These are phyloP conservation scores for Furcasterigmium sp. DNA, from an alignment of 2,329 filamentous ascomycete species.

Conservation along the genomic window DNA sequence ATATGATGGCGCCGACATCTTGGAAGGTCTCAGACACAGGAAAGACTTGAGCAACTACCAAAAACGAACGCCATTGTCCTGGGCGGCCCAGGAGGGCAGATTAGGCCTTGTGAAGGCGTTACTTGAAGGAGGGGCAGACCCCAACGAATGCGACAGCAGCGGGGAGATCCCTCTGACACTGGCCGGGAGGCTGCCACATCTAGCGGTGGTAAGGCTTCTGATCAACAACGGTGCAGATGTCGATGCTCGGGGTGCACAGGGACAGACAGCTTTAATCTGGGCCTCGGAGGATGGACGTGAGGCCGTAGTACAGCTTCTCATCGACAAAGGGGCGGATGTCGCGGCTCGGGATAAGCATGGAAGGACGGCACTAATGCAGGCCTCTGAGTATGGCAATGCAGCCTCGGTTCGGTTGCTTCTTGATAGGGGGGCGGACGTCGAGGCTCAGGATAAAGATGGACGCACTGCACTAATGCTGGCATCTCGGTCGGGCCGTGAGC, in stretches of 20 bases:
- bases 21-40: background rate
- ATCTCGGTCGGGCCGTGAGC: too few species aligned
- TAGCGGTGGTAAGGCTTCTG: conserved; percentile 11
- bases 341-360: too few species aligned
- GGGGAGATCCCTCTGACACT: conserved; percentile 11
- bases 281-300: too few species aligned
- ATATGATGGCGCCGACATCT: background rate
- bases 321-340: too few species aligned
- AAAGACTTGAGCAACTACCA: background rate
- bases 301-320: too few species aligned
- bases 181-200: conserved; percentile 13
- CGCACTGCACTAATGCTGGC: too few species aligned
- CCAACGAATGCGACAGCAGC: background rate
- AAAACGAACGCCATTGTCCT: conserved; percentile 14
- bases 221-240: conserved; percentile 5
- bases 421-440: too few species aligned
- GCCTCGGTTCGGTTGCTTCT: too few species aligned
- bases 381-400: too few species aligned
- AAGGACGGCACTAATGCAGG: too few species aligned
- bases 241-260: background rate
- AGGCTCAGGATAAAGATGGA: too few species aligned
- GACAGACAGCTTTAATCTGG: too few species aligned
- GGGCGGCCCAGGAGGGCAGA: conserved; percentile 16
- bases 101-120: conserved; percentile 12
- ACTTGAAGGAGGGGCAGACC: conserved; percentile 6